Percentiles rank a stretch among this genome's conserved stretches.
Conservation (phyloP, 495 filamentous ascomycete species). For the Darksidea phi region DNA sequence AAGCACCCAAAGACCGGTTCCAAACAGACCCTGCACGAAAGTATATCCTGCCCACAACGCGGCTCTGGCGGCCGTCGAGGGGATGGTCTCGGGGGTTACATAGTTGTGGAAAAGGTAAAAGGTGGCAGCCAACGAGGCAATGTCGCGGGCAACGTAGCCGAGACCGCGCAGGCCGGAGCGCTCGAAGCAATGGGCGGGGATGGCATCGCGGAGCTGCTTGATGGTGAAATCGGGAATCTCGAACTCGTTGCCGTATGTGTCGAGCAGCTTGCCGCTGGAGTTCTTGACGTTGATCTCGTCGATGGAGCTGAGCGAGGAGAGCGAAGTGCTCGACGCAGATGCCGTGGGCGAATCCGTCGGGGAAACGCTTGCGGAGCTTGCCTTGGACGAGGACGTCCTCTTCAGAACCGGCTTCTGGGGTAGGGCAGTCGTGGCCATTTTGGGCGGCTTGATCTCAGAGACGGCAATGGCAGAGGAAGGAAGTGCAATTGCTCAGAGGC, state of each 20-base stretch:
- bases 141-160: conserved; percentile 68
- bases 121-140: conserved; percentile 58
- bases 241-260: conserved; percentile 75
- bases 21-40: conserved; percentile 72
- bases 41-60: conserved; percentile 65
- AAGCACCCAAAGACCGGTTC: conserved; percentile 79
- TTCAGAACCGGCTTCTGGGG: conserved; percentile 56
- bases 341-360: conserved; percentile 55
- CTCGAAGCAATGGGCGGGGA: conserved; percentile 79
- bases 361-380: conserved; percentile 49
- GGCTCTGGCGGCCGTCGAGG: conserved; percentile 52
- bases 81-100: conserved; percentile 56
- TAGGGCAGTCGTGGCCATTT: conserved; percentile 60
- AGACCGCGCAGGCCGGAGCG: conserved; percentile 63
- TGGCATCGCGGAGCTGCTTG: conserved; percentile 77
- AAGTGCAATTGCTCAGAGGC: background rate
- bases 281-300: conserved; percentile 47
- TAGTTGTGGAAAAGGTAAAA: conserved; percentile 68
- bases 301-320: conserved; percentile 82
- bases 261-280: conserved; percentile 47
- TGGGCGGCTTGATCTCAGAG: background rate
- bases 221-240: conserved; percentile 73
- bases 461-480: conserved; percentile 18
- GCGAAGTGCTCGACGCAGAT: conserved; percentile 69
- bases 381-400: conserved; percentile 52